These are phyloP conservation scores for Didymella exigua DNA, from an alignment of 2,329 filamentous ascomycete genomes.

Conservation along the genomic window DNA sequence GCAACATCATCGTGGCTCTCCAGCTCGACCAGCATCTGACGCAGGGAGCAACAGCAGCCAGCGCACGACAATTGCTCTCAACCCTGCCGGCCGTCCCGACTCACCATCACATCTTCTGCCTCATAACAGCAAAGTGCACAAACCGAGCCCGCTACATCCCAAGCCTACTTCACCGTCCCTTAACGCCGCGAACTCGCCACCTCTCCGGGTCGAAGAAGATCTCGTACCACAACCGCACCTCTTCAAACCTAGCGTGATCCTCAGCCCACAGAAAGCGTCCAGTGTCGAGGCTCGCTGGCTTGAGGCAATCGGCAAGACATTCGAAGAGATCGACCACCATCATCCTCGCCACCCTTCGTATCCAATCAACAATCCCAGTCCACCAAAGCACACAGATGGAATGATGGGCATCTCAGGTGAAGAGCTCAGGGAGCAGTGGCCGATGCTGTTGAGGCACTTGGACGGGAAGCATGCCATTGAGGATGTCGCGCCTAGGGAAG, in stretches of 20 bases:
- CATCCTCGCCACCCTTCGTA: conserved; percentile 16
- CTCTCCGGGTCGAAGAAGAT: conserved; percentile 24
- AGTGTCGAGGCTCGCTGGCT: conserved; percentile 77
- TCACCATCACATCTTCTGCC: conserved; percentile 30
- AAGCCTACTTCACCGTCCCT: conserved; percentile 39
- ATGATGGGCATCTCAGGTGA: conserved; percentile 28
- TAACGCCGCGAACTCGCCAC: conserved; percentile 23
- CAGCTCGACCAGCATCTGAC: conserved; percentile 38
- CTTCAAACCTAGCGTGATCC: conserved; percentile 56
- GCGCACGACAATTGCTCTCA: conserved; percentile 43
- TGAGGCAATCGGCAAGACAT: conserved; percentile 48
- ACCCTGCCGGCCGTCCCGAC: conserved; percentile 26
- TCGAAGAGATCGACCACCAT: conserved; percentile 48
- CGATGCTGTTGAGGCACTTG: conserved; percentile 79
- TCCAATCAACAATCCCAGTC: conserved; percentile 27
- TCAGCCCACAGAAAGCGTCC: conserved; percentile 78
- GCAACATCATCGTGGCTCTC: conserved; percentile 33
- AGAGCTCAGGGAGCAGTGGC: conserved; percentile 69
- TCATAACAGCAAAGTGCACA: conserved; percentile 34
- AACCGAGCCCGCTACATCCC: conserved; percentile 41
- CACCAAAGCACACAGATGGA: conserved; percentile 27
- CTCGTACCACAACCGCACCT: conserved; percentile 27
- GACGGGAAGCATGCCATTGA: conserved; percentile 86
- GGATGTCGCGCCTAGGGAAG: conserved; percentile 82
- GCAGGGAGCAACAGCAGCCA: conserved; percentile 46